Percentiles rank a stretch among this genome's conserved stretches.
Conservation (phyloP, 306 rosid species). For the Chamaecrista fasciculata region DNA sequence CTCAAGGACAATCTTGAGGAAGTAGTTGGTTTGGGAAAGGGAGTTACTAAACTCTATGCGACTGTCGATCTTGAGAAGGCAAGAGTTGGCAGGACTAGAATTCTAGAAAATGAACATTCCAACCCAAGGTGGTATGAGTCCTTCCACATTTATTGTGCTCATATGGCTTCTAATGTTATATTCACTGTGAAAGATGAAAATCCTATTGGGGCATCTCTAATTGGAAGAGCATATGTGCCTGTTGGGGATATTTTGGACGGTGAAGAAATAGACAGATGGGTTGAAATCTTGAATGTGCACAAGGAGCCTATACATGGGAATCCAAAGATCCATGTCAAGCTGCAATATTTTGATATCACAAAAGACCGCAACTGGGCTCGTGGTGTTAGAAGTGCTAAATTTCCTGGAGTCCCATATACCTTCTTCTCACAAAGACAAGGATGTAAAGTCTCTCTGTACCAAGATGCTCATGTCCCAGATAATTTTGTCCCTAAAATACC, state of each 20-base stretch:
- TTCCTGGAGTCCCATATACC: slow-evolving; percentile 82
- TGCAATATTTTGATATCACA: slow-evolving; percentile 59
- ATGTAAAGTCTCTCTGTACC: slow-evolving; percentile 63
- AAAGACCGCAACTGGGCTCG: slow-evolving; percentile 56
- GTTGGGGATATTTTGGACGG: slow-evolving; percentile 58
- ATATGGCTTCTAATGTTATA: slow-evolving; percentile 53
- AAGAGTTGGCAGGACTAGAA: slow-evolving; percentile 75
- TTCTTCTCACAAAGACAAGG: slow-evolving; percentile 64
- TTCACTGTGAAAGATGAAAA: slow-evolving; percentile 74
- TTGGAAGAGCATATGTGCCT: slow-evolving; percentile 74
- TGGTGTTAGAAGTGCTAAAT: slow-evolving; percentile 57
- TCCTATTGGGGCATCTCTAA: slow-evolving; percentile 74
- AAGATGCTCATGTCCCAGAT: slow-evolving; percentile 76
- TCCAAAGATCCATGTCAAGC: slow-evolving; percentile 68
- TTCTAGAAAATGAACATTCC: slow-evolving; percentile 49
- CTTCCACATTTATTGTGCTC: slow-evolving; percentile 74
- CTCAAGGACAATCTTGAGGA: slow-evolving; percentile 55
- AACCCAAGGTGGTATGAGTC: slow-evolving; percentile 72
- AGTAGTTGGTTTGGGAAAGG: slow-evolving; percentile 64
- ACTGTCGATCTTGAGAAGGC: slow-evolving; percentile 76
- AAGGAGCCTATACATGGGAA: slow-evolving; percentile 50
- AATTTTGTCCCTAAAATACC: slow-evolving; percentile 60
- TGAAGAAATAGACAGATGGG: slow-evolving; percentile 61
- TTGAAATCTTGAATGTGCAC: slow-evolving; percentile 50
- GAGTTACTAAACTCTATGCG: slow-evolving; percentile 63